Evolutionary conservation across 306 rosid species (phyloP).

Genomic region (Inga laurina): DNA sequence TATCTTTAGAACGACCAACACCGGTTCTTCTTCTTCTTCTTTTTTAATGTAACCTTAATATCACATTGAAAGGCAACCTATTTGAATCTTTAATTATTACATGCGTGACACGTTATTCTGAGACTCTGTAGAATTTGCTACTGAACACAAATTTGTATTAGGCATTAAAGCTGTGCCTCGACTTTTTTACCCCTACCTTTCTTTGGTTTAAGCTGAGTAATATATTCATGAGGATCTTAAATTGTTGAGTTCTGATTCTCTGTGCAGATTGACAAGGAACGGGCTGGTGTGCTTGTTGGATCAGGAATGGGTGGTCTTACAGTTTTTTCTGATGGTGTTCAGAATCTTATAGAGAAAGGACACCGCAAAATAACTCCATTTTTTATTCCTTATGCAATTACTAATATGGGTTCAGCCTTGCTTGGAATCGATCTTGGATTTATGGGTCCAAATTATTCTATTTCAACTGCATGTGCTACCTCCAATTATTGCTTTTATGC

Average conservation of each 20-base stretch:
- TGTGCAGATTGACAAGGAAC: constrained; percentile 75
- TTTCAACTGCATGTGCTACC: constrained; percentile 98
- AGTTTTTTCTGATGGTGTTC: constrained; percentile 91
- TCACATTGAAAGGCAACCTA: background rate
- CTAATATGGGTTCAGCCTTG: constrained; percentile 98
- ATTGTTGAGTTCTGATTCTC: constrained; percentile 16
- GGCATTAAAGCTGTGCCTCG: background rate
- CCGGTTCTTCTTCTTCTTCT: background rate
- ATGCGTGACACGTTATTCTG: background rate
- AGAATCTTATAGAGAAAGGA: constrained; percentile 82
- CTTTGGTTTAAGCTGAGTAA: background rate
- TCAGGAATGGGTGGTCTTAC: constrained; percentile 98
- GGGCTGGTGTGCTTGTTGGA: constrained; percentile 94
- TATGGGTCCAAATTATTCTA: constrained; percentile 97
- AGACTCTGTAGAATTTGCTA: background rate
- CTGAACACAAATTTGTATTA: background rate
- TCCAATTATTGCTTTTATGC: constrained; percentile 95
- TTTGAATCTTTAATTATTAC: constrained; percentile 12
- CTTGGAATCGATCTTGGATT: constrained; percentile 91
- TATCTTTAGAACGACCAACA: background rate
- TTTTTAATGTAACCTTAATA: background rate
- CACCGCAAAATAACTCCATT: constrained; percentile 90
- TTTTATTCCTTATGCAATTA: constrained; percentile 94
- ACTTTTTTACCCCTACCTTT: background rate
- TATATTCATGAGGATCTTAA: background rate